phyloP scores from a whole-genome alignment of 345 rosid species.

The Capsella bursapastoris region DNA sequence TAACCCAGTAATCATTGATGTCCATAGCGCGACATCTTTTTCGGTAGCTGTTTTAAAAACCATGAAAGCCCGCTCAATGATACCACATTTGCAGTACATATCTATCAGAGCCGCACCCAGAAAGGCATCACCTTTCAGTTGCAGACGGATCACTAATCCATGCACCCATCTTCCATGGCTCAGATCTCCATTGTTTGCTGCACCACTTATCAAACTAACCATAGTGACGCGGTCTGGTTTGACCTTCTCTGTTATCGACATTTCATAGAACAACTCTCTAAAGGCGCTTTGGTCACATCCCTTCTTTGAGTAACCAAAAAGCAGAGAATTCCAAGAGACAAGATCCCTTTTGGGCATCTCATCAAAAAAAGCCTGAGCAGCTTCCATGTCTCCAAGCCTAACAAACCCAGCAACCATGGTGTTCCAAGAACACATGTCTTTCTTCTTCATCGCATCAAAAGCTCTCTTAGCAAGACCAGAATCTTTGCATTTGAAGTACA shows the following conservation, averaged over 20 bases:
- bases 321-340: constrained; percentile 61
- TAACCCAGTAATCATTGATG: constrained; percentile 63
- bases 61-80: constrained; percentile 45
- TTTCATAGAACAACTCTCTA: constrained; percentile 44
- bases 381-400: constrained; percentile 49
- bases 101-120: constrained; percentile 56
- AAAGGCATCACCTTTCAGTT: constrained; percentile 46
- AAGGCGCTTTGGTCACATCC: constrained; percentile 44
- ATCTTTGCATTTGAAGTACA: constrained; percentile 57
- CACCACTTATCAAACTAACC: constrained; percentile 52
- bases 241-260: constrained; percentile 46
- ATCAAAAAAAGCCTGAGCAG: constrained; percentile 50
- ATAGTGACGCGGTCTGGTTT: constrained; percentile 55
- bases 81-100: constrained; percentile 69
- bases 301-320: constrained; percentile 55
- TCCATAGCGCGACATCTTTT: constrained; percentile 63
- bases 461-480: constrained; percentile 46
- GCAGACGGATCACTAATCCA: constrained; percentile 46
- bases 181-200: constrained; percentile 49
- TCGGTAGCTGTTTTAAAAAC: constrained; percentile 47
- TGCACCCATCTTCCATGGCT: constrained; percentile 61
- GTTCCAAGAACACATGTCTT: constrained; percentile 60
- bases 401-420: constrained; percentile 59
- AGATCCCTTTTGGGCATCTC: constrained; percentile 53
- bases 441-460: constrained; percentile 47